Base-by-base conservation (phyloP, 2,329 filamentous ascomycete species). In the Colletotrichum karsti region DNA sequence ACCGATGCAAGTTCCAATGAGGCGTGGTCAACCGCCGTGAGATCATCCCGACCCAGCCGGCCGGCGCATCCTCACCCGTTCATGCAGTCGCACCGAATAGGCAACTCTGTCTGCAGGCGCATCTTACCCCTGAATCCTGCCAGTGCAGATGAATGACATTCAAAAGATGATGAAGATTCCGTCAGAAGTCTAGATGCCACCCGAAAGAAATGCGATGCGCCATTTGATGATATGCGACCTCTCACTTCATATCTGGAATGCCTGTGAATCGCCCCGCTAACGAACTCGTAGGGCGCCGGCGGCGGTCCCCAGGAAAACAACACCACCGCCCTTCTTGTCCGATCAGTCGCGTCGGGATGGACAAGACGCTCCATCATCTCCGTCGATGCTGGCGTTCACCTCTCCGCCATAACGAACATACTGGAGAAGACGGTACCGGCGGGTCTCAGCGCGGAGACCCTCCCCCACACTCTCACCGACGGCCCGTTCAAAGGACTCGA, bases 321-420 rank as follows among this genome's bases (percentile, higher is more conserved):
- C 77, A 92, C 93, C 24, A 98, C 95, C 0, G 93, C 94, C 3
- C 90, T 98, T 65, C 88, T 99, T 20, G 93, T 98, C 51, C 92
- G 95, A 51, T 95, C 95, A 5, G 86, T 92, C 9, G 88, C 91
- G 30, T 88, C 92, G 58, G 88, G 90, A 69, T 99, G 96, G 96
- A 84, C 87, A 54, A 92, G 91, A 73, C 91, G 92, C 48, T 98
- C 94, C 0, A 80, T 98, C 42, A 84, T 98, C 28, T 94, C 95
- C n/a, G 92, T 99, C 58, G 96, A 99, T 82, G 95, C 94, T 9
- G 96, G 96, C 53, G 93, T 95, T 33, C 93, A 98, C 77, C 87
- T 99, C 42, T 90, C 93, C 28, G 90, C 93, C 62, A 97, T 99
- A 63, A 89, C 90, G n/a, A 87, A 88, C 53, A 92, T 97, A 53